Evolutionary conservation across 1,284 basidiomycete species (phyloP), one percentile per base, ranked within the genome.

Genomic region (Anthracocystis walkeri): DNA sequence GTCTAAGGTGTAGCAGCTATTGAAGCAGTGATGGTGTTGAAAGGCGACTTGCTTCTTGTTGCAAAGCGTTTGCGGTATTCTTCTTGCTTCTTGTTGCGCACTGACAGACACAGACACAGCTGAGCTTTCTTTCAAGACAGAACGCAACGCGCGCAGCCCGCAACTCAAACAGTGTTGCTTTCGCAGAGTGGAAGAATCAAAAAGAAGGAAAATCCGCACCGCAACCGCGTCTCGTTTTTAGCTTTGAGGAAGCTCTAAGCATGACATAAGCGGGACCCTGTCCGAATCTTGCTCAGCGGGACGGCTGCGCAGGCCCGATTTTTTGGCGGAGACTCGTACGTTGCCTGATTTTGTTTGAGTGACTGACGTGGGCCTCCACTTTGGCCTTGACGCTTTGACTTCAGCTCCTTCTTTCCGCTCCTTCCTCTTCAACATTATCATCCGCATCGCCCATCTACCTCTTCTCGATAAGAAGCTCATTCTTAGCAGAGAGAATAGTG

Each of bases 361-460:
- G 41, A 61, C 50, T 67, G 65, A 62, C 59, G 65, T 61, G 65
- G 40, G 42, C 65, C 65, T 68, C 65, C 65, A 68, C 65, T 68
- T 62, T 2, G 14, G 35, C 12, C 35, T 38, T 38, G 35, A 38
- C 21, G 25, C 51, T 49, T 38, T 12, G 33, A 56, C 20, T 35
- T 35, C 44, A 40, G 35, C 33, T 45, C 33, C 40, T 42, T 49
- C 57, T 5, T 14, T 51, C 45, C 11, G 33, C 35, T 16, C 23
- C 27, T 14, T 33, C 46, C 14, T 23, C 42, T 46, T 27, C 44
- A 33, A 25, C 35, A 10, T 50, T 33, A 27, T 38, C 45, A 16
- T 38, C 35, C 35, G 14, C 35, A 38, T 38, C 35, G 35, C 3
- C 35, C 35, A 16, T 38, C 35, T 38, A 16, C 35, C 35, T 14